Conservation (phyloP, 768 basidiomycete species). For the Lactifluus echinatus region DNA sequence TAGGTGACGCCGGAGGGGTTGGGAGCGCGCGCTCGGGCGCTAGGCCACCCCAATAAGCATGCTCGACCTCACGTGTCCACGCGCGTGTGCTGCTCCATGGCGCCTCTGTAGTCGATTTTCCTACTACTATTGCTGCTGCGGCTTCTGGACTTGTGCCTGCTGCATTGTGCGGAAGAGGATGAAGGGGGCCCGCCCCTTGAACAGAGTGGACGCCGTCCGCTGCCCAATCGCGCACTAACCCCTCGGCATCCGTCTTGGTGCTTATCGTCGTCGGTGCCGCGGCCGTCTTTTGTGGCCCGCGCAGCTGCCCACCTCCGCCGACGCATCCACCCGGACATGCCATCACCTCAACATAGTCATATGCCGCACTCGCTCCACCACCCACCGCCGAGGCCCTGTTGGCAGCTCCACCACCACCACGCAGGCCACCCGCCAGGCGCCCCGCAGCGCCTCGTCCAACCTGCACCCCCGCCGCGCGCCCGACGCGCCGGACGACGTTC, state of each 20-base stretch:
- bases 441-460: slow-evolving; percentile 66
- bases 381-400: slow-evolving; percentile 20
- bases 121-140: no score
- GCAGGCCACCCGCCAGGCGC: slow-evolving; percentile 28
- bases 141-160: slow-evolving; percentile 19
- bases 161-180: not conserved
- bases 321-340: slow-evolving; percentile 97
- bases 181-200: not conserved
- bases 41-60: slow-evolving; percentile 60
- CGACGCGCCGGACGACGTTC: slow-evolving; percentile 67
- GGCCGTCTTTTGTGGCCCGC: slow-evolving; percentile 1
- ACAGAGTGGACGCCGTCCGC: slow-evolving; percentile 36
- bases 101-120: slow-evolving; percentile 41
- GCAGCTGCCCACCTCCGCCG: slow-evolving; percentile 89
- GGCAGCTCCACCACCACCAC: slow-evolving; percentile 24
- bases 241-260: slow-evolving; percentile 48
- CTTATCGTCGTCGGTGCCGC: slow-evolving; percentile 12
- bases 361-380: slow-evolving; percentile 29
- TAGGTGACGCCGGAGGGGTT: slow-evolving; percentile 40
- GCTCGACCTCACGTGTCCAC: slow-evolving; percentile 77
- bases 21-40: slow-evolving; percentile 25
- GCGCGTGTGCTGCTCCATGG: slow-evolving; percentile 78
- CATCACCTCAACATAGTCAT: slow-evolving; percentile 97
- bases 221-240: slow-evolving; percentile 54
- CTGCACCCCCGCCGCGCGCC: slow-evolving; percentile 26